Conservation (phyloP, 2,329 filamentous ascomycete genomes). For the Cercospora nicotianae region DNA sequence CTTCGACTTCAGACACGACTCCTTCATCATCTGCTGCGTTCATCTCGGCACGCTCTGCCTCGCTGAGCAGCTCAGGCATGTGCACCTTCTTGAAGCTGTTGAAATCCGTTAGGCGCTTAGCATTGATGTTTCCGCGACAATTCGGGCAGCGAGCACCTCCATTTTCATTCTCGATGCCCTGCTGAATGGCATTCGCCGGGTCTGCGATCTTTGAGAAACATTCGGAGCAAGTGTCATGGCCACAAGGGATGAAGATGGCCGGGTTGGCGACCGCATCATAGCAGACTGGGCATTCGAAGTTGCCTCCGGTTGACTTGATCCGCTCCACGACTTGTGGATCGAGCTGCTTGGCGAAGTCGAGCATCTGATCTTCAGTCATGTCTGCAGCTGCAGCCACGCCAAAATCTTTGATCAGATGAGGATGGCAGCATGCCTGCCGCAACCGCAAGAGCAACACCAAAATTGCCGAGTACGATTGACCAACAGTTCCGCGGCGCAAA, state of each 20-base stretch:
- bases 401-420: constrained; percentile 68
- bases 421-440: constrained; percentile 79
- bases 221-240: constrained; percentile 74
- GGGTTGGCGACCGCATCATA: constrained; percentile 74
- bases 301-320: constrained; percentile 58
- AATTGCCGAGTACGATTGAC: constrained; percentile 74
- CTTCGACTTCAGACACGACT: constrained; percentile 41
- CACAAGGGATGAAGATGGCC: constrained; percentile 77
- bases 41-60: constrained; percentile 35
- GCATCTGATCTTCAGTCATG: constrained; percentile 56
- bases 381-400: constrained; percentile 53
- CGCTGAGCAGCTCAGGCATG: constrained; percentile 55
- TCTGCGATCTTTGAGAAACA: constrained; percentile 72
- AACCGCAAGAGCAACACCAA: constrained; percentile 76
- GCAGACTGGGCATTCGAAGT: constrained; percentile 79
- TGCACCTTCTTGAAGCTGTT: constrained; percentile 72
- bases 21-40: constrained; percentile 31
- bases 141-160: constrained; percentile 67
- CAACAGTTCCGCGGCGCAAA: constrained; percentile 65
- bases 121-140: constrained; percentile 68
- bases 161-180: constrained; percentile 64
- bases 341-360: constrained; percentile 63
- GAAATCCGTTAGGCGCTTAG: constrained; percentile 71
- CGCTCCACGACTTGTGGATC: constrained; percentile 62
- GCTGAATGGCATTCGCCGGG: constrained; percentile 56